Base-by-base conservation (phyloP, 768 basidiomycete genomes). In the Panus rudis region DNA sequence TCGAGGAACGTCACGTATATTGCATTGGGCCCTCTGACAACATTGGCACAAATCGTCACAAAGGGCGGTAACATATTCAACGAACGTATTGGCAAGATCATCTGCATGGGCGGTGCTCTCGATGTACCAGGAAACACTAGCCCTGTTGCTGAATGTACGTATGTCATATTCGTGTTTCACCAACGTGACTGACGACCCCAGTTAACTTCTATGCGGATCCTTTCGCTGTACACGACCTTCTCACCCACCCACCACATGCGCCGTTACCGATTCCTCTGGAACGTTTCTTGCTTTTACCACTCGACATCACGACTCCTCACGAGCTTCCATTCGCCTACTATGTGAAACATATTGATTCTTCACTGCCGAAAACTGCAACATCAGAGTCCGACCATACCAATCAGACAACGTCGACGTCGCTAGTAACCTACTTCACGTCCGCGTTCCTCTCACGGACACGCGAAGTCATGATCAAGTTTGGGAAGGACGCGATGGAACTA, bases 61-160 rank as follows among this genome's bases (percentile, higher is more conserved):
- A 52, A 67, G 32, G 72, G 88, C 50, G 69, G 73, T 8, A 57
- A 66, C 26, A 64, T 72, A 10, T 67, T 92, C 23, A 62, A 63
- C 6, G 62, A 72, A 11, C 75, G 76, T 32, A 74, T 90, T 22
- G 87, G 81, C 4, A 73, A 81, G n/a, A 66, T 97, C 6, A 64
- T 92, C 17, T 82, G 80, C 59, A 94, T 97, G 91, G 92, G 92
- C n/a, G 92, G 91, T 12, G 85, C 91, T 2, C 60, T 97, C 19
- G 90, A 93, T 50, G 86, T 90, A 24, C 90, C 92, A 0, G 92
- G 92, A 3, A 97, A 94, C 52, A 84, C 81, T 0, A 78, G 71
- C 20, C 78, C 90, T 6, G 71, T 76, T 3, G 84, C 91, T 45
- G 92, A 96, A 61, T 94, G 92, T 88, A 63, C 62, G 79, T 6